Conservation (phyloP, 176 grass and related monocot genomes). For the Musa beccarii region DNA sequence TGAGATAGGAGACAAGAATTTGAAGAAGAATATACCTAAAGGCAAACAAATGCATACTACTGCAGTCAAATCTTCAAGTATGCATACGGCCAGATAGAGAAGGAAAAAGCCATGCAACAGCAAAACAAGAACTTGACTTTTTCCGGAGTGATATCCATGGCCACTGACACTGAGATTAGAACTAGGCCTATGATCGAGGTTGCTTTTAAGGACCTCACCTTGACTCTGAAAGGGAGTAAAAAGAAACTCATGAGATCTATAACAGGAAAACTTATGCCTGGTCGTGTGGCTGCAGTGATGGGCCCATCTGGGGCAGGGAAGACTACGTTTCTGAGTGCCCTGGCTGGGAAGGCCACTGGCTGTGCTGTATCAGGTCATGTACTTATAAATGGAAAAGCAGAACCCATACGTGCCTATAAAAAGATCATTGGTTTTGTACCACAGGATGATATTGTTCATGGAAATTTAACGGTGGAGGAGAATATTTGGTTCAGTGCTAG, state of each 20-base stretch:
- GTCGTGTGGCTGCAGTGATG: slow-evolving; percentile 80
- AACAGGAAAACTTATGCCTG: slow-evolving; percentile 74
- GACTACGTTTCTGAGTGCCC: slow-evolving; percentile 78
- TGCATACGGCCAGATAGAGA: slow-evolving; percentile 86
- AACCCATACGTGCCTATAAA: slow-evolving; percentile 78
- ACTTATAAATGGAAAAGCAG: slow-evolving; percentile 71
- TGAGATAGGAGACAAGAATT: slow-evolving; percentile 55
- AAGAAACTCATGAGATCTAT: slow-evolving; percentile 69
- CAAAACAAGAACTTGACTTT: slow-evolving; percentile 64
- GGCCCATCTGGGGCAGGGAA: slow-evolving; percentile 89
- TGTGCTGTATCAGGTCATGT: slow-evolving; percentile 46
- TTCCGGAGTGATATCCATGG: slow-evolving; percentile 84
- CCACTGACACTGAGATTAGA: slow-evolving; percentile 49
- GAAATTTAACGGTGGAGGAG: slow-evolving; percentile 88
- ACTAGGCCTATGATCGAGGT: slow-evolving; percentile 66
- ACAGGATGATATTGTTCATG: slow-evolving; percentile 94
- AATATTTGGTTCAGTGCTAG: slow-evolving; percentile 92
- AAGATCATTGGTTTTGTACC: slow-evolving; percentile 94
- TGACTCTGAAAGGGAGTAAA: slow-evolving; percentile 81
- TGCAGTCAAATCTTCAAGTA: slow-evolving; percentile 92
- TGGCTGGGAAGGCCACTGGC: slow-evolving; percentile 79
- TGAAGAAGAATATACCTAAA: slow-evolving; percentile 65
- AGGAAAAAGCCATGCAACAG: slow-evolving; percentile 83
- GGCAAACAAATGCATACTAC: slow-evolving; percentile 62
- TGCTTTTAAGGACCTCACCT: slow-evolving; percentile 71